Evolutionary conservation across 345 rosid species (phyloP).

Genomic region (Brassica incana): DNA sequence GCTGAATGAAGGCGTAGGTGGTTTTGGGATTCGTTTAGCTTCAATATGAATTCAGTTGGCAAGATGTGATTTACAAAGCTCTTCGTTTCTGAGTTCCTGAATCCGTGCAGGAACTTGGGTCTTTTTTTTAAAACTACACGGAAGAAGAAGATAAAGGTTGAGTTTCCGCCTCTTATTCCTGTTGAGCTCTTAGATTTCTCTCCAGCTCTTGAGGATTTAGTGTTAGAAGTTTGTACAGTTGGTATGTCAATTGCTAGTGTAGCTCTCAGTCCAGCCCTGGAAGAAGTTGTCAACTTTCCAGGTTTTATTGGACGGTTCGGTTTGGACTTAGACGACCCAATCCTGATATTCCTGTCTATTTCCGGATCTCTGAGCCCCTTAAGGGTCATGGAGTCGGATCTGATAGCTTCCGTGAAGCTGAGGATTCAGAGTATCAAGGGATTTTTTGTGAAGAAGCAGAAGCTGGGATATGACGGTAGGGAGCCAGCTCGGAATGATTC

Average conservation of each 20-base stretch:
- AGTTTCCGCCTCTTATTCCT: conserved; percentile 14
- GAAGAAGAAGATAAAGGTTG: conserved; percentile 26
- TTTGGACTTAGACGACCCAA: conserved; percentile 43
- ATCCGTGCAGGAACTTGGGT: conserved; percentile 42
- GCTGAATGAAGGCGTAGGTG: conserved; percentile 19
- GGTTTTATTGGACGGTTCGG: conserved; percentile 38
- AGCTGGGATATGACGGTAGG: conserved; percentile 59
- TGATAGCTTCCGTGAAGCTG: conserved; percentile 74
- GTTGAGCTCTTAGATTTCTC: conserved; percentile 11
- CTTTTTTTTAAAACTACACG: conserved; percentile 18
- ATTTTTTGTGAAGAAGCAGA: conserved; percentile 64
- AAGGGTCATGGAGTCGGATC: conserved; percentile 65
- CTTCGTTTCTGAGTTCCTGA: conserved; percentile 39
- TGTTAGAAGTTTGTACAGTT: conserved; percentile 27
- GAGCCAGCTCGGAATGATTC: conserved; percentile 61
- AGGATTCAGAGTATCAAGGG: conserved; percentile 72
- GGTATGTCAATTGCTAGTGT: conserved; percentile 61
- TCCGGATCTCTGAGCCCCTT: conserved; percentile 63
- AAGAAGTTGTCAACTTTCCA: conserved; percentile 45
- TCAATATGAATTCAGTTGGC: conserved; percentile 20
- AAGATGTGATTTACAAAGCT: conserved; percentile 36
- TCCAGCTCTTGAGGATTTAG: conserved; percentile 16
- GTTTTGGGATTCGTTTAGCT: background rate
- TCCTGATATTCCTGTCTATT: conserved; percentile 60
- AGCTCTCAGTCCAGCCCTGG: conserved; percentile 58